A percentile compares a stretch with the other conserved stretches of the same genome.
Evolutionary conservation across 495 filamentous ascomycete genomes (phyloP).

Genomic region (Aspergillus diversus): DNA sequence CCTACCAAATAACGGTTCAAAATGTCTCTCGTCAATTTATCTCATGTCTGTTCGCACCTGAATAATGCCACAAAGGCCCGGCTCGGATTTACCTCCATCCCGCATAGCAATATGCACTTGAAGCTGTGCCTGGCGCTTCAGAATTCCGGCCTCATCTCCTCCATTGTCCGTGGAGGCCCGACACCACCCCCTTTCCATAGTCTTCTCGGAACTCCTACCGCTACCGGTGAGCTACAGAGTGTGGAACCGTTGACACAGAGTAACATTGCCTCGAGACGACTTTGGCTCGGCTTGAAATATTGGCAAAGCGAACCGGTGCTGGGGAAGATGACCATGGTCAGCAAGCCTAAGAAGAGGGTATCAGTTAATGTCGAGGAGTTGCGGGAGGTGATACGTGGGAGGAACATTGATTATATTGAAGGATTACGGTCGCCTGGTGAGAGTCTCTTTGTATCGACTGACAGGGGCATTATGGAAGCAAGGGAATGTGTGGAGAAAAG

Average conservation of each 20-base stretch:
- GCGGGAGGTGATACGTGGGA: slow-evolving; percentile 65
- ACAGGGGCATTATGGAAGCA: slow-evolving; percentile 79
- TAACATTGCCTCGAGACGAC: slow-evolving; percentile 74
- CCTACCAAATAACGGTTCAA: slow-evolving; percentile 31
- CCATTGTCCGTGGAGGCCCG: slow-evolving; percentile 77
- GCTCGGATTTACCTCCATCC: slow-evolving; percentile 84
- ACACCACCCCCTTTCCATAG: slow-evolving; percentile 62
- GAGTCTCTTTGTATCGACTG: slow-evolving; percentile 78
- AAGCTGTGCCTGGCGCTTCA: slow-evolving; percentile 76
- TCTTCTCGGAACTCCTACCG: slow-evolving; percentile 48
- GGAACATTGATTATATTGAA: slow-evolving; percentile 63
- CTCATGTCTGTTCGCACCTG: slow-evolving; percentile 86
- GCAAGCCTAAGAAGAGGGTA: slow-evolving; percentile 75
- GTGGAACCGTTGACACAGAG: slow-evolving; percentile 69
- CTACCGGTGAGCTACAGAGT: slow-evolving; percentile 37
- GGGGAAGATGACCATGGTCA: slow-evolving; percentile 67
- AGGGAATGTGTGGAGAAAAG: slow-evolving; percentile 86
- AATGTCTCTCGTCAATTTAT: slow-evolving; percentile 87
- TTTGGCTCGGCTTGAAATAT: slow-evolving; percentile 97
- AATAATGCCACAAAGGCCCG: slow-evolving; percentile 90
- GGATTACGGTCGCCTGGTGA: slow-evolving; percentile 81
- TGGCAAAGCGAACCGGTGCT: slow-evolving; percentile 86
- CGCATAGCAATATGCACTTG: slow-evolving; percentile 80
- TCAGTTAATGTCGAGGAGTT: slow-evolving; percentile 64
- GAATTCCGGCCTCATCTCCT: slow-evolving; percentile 77